Percentiles rank a stretch among this genome's conserved stretches.
Conservation (phyloP, 2,329 filamentous ascomycete genomes). For the Phialophora chinensis region DNA sequence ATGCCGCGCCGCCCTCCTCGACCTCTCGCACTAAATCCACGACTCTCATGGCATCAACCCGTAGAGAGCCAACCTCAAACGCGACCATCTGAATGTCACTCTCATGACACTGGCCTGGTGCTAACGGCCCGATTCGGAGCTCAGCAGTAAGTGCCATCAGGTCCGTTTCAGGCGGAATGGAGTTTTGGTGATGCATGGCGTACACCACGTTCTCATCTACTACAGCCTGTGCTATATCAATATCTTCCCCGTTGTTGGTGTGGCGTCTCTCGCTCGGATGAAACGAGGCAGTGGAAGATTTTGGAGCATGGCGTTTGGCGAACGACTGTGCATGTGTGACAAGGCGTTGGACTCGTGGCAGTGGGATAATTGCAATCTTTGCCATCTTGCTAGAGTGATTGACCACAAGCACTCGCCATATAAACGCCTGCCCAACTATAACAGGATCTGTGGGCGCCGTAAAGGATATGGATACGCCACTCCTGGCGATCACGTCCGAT, state of each 20-base stretch:
- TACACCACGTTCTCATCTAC: constrained; percentile 63
- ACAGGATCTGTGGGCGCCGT: constrained; percentile 56
- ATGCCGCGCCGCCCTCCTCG: constrained; percentile 32
- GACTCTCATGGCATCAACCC: constrained; percentile 41
- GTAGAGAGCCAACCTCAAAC: constrained; percentile 41
- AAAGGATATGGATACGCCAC: constrained; percentile 60
- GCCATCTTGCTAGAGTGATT: constrained; percentile 62
- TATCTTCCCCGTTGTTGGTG: constrained; percentile 29
- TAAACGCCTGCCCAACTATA: constrained; percentile 59
- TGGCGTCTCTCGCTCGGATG: constrained; percentile 37
- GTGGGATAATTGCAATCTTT: constrained; percentile 61
- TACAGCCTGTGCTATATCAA: constrained; percentile 57
- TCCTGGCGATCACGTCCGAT: constrained; percentile 16
- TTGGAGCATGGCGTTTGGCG: constrained; percentile 49
- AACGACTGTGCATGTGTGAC: constrained; percentile 33
- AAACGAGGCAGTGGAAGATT: constrained; percentile 54
- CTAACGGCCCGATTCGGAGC: constrained; percentile 54
- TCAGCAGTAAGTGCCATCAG: constrained; percentile 64
- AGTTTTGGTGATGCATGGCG: constrained; percentile 55
- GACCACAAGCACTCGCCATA: constrained; percentile 64
- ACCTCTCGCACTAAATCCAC: constrained; percentile 37
- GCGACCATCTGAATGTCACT: constrained; percentile 57
- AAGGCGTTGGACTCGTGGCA: constrained; percentile 50
- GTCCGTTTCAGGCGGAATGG: constrained; percentile 56
- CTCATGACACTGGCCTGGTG: constrained; percentile 54